Base-by-base conservation (phyloP, 768 basidiomycete species). In the Amanita molliuscula region DNA sequence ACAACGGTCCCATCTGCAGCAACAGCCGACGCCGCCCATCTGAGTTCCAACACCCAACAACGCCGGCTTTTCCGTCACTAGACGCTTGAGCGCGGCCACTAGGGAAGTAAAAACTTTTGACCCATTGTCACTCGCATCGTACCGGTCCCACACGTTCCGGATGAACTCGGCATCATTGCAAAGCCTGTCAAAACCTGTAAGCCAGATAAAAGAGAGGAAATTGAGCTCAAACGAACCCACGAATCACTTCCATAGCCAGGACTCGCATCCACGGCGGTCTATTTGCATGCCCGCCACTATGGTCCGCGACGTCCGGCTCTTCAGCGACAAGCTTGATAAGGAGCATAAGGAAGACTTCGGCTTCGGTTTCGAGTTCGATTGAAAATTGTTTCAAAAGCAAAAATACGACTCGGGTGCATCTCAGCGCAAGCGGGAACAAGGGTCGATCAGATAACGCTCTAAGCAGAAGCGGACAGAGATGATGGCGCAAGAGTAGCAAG, bases 341-440 rank as follows among this genome's bases (percentile, higher is more conserved):
- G 26, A 86, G 67, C 67, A 78, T 79, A 9, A 93, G 69, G 67
- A 97, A 95, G 0, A 89, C 85, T 61, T 96, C 92, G 0, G 88
- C 75, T 64, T 97, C 92, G 0, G 82, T 83, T 48, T 74, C 71
- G 41, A 99, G 73, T 57, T 95, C 84, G 33, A 72, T 67, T 1
- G 84, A 84, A 65, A 96, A 97, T 46, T 93, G 88, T 56, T 95
- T 94, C 50, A 97, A 75, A 6, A 98, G 77, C 35, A 97, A 74
- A 67, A 94, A 98, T 33, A 97, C 84, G 25, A 98, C 90, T 1
- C 95, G 86, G 1, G 87, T 94, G 53, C 91, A 88, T 48, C 96
- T 84, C 3, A 99, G 76, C 0, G 87, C 88, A 45, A 94, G 73
- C 0, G 94, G 89, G 63, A 98, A 98, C 2, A 81, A 64, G 0